These are phyloP conservation scores for Debaryomyces coudertii DNA, from an alignment of 1,139 yeast genomes.

Conservation along the genomic window DNA sequence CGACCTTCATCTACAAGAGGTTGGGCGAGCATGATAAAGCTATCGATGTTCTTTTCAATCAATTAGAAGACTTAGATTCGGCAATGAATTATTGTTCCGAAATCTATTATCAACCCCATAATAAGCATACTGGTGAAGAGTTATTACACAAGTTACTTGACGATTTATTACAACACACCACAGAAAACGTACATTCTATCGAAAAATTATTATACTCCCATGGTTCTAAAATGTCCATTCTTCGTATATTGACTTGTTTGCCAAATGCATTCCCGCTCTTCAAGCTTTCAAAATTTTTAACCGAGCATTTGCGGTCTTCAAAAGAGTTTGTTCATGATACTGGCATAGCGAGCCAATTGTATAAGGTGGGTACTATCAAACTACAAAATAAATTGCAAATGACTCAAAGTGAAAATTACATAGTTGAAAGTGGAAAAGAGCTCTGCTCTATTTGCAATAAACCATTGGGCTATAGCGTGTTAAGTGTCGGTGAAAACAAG, in stretches of 20 bases:
- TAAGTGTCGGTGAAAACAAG: conserved; percentile 55
- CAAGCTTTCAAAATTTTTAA: conserved; percentile 49
- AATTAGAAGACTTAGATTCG: conserved; percentile 56
- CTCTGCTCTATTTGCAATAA: conserved; percentile 64
- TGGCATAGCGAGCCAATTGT: conserved; percentile 35
- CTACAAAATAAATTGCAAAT: conserved; percentile 39
- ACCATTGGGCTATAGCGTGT: conserved; percentile 63
- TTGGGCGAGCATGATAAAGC: conserved; percentile 68
- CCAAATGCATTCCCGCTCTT: conserved; percentile 53
- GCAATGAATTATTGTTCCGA: conserved; percentile 66
- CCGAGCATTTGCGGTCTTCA: conserved; percentile 45
- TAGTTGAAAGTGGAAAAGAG: conserved; percentile 41
- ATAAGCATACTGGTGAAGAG: conserved; percentile 40
- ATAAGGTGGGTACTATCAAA: conserved; percentile 42
- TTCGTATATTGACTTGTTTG: conserved; percentile 51
- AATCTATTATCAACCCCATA: conserved; percentile 42
- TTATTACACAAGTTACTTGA: conserved; percentile 43
- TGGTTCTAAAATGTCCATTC: conserved; percentile 57
- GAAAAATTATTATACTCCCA: conserved; percentile 49
- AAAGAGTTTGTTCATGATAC: conserved; percentile 30
- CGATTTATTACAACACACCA: conserved; percentile 38
- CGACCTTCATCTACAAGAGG: conserved; percentile 61
- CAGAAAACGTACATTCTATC: conserved; percentile 40
- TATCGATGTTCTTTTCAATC: conserved; percentile 61
- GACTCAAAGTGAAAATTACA: conserved; percentile 38